Conservation (phyloP, 805 yeast species). For the Starmerella floris region DNA sequence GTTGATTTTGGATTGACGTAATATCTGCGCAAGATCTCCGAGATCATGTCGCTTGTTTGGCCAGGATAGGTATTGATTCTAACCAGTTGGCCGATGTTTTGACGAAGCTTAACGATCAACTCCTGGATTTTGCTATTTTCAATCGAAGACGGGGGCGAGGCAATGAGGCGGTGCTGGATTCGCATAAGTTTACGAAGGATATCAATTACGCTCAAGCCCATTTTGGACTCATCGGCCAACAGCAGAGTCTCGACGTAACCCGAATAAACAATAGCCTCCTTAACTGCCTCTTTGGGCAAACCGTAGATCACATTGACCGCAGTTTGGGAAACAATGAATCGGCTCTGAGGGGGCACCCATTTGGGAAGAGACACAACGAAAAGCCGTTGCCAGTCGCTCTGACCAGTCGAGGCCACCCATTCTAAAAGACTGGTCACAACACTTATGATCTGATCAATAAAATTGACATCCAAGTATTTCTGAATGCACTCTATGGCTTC, state of each 20-base stretch:
- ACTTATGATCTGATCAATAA: constrained; percentile 6
- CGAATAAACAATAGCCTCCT: constrained; percentile 7
- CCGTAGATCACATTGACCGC: constrained; percentile 26
- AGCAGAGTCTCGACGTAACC: constrained; percentile 16
- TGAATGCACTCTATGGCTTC: constrained; percentile 5
- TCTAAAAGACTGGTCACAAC: constrained; percentile 7
- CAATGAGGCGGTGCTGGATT: constrained; percentile 22
- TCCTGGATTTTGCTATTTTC: constrained; percentile 5
- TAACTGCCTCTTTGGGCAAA: constrained; percentile 16
- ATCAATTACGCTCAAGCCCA: constrained; percentile 78
- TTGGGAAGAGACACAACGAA: constrained; percentile 53
- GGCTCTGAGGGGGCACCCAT: constrained; percentile 68
- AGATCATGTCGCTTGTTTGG: constrained; percentile 70
- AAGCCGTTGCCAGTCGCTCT: constrained; percentile 37
- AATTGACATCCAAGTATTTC: constrained; percentile 6
- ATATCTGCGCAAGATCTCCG: constrained; percentile 38
- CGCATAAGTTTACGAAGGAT: constrained; percentile 38
- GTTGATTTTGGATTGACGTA: constrained; percentile 2
- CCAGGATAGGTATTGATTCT: constrained; percentile 74
- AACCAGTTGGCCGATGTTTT: constrained; percentile 54
- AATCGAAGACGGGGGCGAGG: constrained; percentile 5
- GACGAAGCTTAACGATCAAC: constrained; percentile 9
- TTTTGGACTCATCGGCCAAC: constrained; percentile 50
- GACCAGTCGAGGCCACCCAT: constrained; percentile 4
- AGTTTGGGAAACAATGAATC: constrained; percentile 50